Evolutionary conservation across 2,329 filamentous ascomycete genomes (phyloP).

Genomic region (Cordyceps cicadae): DNA sequence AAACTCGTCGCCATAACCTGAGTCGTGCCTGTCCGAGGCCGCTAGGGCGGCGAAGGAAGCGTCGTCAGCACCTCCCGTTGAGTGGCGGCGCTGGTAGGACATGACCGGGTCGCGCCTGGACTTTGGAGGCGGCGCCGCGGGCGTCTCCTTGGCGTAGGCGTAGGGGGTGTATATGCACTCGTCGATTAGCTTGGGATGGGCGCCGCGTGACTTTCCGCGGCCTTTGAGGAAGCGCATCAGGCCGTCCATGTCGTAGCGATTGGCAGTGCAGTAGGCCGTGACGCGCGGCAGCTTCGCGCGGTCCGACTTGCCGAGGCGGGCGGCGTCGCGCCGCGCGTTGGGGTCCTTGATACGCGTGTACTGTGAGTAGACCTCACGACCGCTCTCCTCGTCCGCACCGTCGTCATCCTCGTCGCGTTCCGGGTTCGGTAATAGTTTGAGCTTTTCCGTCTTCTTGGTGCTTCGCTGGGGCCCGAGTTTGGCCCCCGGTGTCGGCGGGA

Average conservation of each 20-base stretch:
- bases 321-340: conserved; percentile 83
- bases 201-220: conserved; percentile 64
- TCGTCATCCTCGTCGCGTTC: conserved; percentile 75
- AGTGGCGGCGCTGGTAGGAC: conserved; percentile 60
- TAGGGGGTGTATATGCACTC: conserved; percentile 97
- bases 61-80: conserved; percentile 50
- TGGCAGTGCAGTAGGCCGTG: conserved; percentile 93
- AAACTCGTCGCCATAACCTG: conserved; percentile 23
- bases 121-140: background rate
- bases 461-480: conserved; percentile 94
- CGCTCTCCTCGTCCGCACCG: conserved; percentile 75
- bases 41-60: conserved; percentile 7
- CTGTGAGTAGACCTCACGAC: conserved; percentile 92
- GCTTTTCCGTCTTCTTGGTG: conserved; percentile 90
- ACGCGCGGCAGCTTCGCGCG: conserved; percentile 79
- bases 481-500: conserved; percentile 25
- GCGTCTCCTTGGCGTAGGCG: conserved; percentile 52
- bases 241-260: conserved; percentile 81
- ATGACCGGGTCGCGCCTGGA: conserved; percentile 30
- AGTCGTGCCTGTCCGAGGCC: conserved; percentile 38
- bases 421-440: conserved; percentile 92
- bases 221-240: conserved; percentile 89
- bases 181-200: conserved; percentile 86
- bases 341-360: conserved; percentile 97
- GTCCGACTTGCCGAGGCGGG: conserved; percentile 86